A percentile compares a stretch with the other conserved stretches of the same genome.
phyloP scores from a whole-genome alignment of 1,139 yeast genomes.

The Lizanozyma gosingica region DNA sequence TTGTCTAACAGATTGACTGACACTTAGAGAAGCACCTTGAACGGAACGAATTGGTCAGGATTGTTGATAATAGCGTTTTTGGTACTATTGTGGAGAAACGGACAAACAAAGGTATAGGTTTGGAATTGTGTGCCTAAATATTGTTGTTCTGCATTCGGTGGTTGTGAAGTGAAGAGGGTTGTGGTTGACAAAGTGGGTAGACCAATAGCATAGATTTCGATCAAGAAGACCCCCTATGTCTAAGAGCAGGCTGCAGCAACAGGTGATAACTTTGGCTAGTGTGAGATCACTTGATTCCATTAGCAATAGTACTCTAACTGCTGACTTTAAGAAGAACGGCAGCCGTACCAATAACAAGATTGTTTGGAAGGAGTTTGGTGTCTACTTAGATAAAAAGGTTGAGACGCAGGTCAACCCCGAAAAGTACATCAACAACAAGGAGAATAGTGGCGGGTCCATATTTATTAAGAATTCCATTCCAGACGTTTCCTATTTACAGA shows the following conservation, averaged over 20 bases:
- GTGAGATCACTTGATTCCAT: neutral
- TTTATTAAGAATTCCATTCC: conserved; percentile 16
- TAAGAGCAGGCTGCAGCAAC: neutral
- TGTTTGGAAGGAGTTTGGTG: conserved; percentile 58
- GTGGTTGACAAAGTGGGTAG: too few relatives aligned
- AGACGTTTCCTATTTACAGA: conserved; percentile 31
- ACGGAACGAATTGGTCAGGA: too few relatives aligned
- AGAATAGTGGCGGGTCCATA: conserved; percentile 12
- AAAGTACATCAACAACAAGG: conserved; percentile 6
- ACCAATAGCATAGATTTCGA: too few relatives aligned
- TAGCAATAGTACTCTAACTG: neutral
- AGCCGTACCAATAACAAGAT: neutral
- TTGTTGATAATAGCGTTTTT: too few relatives aligned
- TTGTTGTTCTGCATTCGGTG: too few relatives aligned
- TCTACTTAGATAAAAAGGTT: conserved; percentile 41
- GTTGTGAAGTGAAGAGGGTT: too few relatives aligned
- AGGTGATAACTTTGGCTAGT: neutral
- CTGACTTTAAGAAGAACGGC: neutral
- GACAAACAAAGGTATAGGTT: too few relatives aligned
- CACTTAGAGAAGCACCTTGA: too few relatives aligned
- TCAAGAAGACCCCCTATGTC: neutral
- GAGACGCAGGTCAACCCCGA: conserved; percentile 17
- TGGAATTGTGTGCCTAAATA: too few relatives aligned
- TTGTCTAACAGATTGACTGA: too few relatives aligned
- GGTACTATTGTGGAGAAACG: too few relatives aligned